phyloP scores from a whole-genome alignment of 371 early-diverging fungal species.

The Syncephalastrum sp. region DNA sequence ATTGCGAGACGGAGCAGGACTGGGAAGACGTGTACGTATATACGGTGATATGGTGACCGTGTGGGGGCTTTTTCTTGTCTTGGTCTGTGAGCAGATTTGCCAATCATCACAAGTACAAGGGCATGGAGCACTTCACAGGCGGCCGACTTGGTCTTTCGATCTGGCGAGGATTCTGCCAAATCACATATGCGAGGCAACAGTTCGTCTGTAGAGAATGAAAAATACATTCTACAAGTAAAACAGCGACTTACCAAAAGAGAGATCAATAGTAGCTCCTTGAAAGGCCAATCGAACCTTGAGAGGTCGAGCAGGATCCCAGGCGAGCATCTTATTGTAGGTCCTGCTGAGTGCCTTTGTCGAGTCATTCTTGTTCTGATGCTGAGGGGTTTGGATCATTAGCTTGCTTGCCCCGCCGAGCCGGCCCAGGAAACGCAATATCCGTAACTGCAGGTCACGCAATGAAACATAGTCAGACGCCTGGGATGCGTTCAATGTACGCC shows the following conservation, averaged over 20 bases:
- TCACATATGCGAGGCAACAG: constrained; percentile 74
- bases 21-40: constrained; percentile 70
- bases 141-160: constrained; percentile 73
- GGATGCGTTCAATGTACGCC: too few species aligned
- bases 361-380: constrained; percentile 1
- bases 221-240: not conserved
- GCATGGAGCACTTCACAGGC: constrained; percentile 80
- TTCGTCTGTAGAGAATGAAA: constrained; percentile 50
- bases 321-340: constrained; percentile 27
- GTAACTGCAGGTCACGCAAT: constrained; percentile 53
- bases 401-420: constrained; percentile 65
- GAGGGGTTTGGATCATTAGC: constrained; percentile 34
- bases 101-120: constrained; percentile 69
- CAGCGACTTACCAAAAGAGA: constrained; percentile 59
- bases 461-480: constrained; percentile 3
- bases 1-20: constrained; percentile 67
- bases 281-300: constrained; percentile 67
- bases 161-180: constrained; percentile 72
- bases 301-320: constrained; percentile 59
- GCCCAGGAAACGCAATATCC: constrained; percentile 67
- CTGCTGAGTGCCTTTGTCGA: constrained; percentile 4
- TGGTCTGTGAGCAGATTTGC: constrained; percentile 55
- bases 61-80: constrained; percentile 35
- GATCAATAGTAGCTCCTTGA: constrained; percentile 57
- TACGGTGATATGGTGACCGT: constrained; percentile 59